Base-by-base conservation (phyloP, 345 rosid species). In the Populus ilicifolia region DNA sequence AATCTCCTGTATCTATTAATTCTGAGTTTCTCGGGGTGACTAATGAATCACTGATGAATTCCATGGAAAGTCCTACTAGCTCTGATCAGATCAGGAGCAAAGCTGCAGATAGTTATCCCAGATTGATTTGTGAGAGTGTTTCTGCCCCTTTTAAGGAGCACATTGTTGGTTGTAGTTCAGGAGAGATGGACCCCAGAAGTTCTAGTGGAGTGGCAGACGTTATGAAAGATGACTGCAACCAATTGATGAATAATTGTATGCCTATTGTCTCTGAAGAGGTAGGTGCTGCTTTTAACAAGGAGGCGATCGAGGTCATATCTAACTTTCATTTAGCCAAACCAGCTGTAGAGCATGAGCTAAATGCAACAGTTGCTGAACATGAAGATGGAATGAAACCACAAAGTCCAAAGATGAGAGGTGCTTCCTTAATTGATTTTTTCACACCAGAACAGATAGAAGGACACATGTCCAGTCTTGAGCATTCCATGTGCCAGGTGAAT, bases 381-480 rank as follows among this genome's bases (percentile, higher is more conserved):
- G 66, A 87, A 64, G n/a, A 72, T 62, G 78, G 67, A 41, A 41
- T 50, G 9, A 41, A 74, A 41, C 36, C 52, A 35, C 59, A 70
- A 44, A 78, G 69, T 73, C 69, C 43, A 73, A 79, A 68, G 33
- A 80, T 33, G 74, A 74, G 77, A 36, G 86, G 77, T 80, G 85
- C 77, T 41, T 88, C 90, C 62, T 67, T 87, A 65, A 74, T 76
- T 13, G 93, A 90, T 69, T 71, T 72, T 76, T 84, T 87, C 81
- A 83, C 86, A 16, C 83, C 84, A 66, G 85, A 82, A 59, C 86
- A 81, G 62, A 83, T 90, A 73, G 75, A 76, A 73, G 76, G 78
- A 67, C 92, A 89, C 72, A 38, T 90, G 62, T 75, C 79, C 79
- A 86, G 89, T 77, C 89, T 90, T 39, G 72, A 52, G 70, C 78